Percentiles rank a stretch among this genome's conserved stretches.
phyloP scores from a whole-genome alignment of 139 green algal genomes.

The Asterochloris sp. region DNA sequence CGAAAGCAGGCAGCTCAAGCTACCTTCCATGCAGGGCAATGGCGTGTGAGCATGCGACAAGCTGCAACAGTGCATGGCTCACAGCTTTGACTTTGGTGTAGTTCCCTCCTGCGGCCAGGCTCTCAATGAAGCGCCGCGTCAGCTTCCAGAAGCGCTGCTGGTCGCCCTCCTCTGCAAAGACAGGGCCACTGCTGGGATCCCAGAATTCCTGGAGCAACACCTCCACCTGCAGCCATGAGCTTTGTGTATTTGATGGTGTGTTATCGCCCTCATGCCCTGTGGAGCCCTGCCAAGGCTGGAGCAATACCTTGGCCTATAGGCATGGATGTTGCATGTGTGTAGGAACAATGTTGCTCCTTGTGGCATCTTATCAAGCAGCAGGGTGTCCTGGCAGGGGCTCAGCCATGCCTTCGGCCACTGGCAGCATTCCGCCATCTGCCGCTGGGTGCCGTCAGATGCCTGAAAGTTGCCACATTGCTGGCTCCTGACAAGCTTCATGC shows the following conservation, averaged over 20 bases:
- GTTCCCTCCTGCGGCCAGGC: constrained; percentile 28
- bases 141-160: constrained; percentile 82
- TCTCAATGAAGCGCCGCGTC: constrained; percentile 67
- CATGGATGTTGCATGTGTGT: neutral
- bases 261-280: neutral
- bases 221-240: constrained; percentile 60
- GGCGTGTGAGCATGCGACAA: too few relatives aligned
- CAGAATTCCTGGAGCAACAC: constrained; percentile 92
- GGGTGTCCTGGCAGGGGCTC: neutral
- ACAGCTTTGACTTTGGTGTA: constrained; percentile 24
- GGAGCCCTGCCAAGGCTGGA: neutral
- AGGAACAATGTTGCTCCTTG: too few relatives aligned
- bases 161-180: constrained; percentile 85
- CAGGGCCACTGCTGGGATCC: constrained; percentile 66
- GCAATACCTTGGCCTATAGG: neutral
- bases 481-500: too few relatives aligned
- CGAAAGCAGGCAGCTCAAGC: too few relatives aligned
- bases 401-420: neutral
- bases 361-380: neutral
- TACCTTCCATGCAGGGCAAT: too few relatives aligned
- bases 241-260: neutral
- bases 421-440: too few relatives aligned
- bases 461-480: neutral
- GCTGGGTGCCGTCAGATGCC: too few relatives aligned
- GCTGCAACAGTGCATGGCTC: neutral